Evolutionary conservation across 2,329 filamentous ascomycete species (phyloP).

Genomic region (Fusarium pseudonygamai): DNA sequence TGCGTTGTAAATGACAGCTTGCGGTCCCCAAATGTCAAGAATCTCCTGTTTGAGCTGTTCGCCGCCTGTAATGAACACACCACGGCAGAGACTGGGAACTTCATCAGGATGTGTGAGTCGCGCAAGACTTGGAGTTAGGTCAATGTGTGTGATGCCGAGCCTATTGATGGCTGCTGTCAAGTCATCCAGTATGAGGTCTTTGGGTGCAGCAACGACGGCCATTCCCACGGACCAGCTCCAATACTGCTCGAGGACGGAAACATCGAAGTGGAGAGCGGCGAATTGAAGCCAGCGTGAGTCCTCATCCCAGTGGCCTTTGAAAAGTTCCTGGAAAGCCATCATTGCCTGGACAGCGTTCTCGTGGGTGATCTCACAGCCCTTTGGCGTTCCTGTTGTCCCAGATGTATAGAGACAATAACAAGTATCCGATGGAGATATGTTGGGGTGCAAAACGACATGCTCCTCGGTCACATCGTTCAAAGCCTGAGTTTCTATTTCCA

Average conservation of each 20-base stretch:
- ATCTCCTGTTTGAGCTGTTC: conserved; percentile 91
- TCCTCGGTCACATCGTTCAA: conserved; percentile 39
- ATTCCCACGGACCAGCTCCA: conserved; percentile 96
- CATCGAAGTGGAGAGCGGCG: conserved; percentile 93
- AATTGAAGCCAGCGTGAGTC: conserved; percentile 89
- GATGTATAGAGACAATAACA: conserved; percentile 91
- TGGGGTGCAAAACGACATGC: conserved; percentile 24
- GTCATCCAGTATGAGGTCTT: conserved; percentile 87
- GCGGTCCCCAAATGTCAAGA: conserved; percentile 82
- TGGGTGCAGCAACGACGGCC: conserved; percentile 80
- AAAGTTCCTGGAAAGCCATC: conserved; percentile 84
- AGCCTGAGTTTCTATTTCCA: conserved; percentile 46
- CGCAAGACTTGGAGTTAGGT: conserved; percentile 88
- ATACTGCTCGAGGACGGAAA: conserved; percentile 92
- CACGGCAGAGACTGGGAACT: conserved; percentile 79
- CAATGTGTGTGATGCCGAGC: conserved; percentile 86
- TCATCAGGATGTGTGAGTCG: conserved; percentile 80
- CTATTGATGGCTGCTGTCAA: conserved; percentile 75
- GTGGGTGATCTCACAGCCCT: conserved; percentile 89
- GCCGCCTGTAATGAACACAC: conserved; percentile 93
- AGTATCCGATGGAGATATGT: conserved; percentile 59
- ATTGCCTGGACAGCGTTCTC: conserved; percentile 90
- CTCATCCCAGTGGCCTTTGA: conserved; percentile 76
- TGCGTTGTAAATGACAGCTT: conserved; percentile 87
- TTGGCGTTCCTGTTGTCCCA: conserved; percentile 86